These are phyloP conservation scores for Pseudogymnoascus sp. DNA, from an alignment of 2,329 filamentous ascomycete genomes.

Conservation along the genomic window DNA sequence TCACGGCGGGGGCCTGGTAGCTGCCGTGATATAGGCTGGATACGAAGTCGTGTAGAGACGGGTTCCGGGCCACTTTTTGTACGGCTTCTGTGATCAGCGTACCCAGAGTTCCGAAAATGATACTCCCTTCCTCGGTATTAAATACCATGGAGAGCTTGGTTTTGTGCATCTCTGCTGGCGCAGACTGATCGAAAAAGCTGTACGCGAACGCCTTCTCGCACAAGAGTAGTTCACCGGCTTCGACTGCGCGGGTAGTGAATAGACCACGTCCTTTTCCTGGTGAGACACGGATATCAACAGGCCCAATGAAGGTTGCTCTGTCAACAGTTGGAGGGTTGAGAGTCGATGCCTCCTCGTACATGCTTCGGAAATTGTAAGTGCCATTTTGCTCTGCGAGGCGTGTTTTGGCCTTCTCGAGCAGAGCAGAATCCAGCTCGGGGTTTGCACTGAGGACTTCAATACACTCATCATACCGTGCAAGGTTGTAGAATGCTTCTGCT, in stretches of 20 bases:
- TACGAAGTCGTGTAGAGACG: conserved; percentile 29
- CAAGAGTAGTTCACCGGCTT: conserved; percentile 44
- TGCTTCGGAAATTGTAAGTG: conserved; percentile 32
- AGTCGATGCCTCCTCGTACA: conserved; percentile 32
- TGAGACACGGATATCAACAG: conserved; percentile 36
- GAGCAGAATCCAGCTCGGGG: not conserved
- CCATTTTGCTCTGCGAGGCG: conserved; percentile 37
- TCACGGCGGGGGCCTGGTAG: conserved; percentile 29
- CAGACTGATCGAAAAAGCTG: conserved; percentile 12
- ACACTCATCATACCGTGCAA: conserved; percentile 19
- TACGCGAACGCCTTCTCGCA: conserved; percentile 51
- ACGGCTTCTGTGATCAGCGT: conserved; percentile 34
- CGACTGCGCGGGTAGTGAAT: conserved; percentile 42
- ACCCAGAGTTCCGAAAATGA: not conserved
- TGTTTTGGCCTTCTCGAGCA: conserved; percentile 15
- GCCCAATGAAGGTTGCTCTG: conserved; percentile 38
- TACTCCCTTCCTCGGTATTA: conserved; percentile 5
- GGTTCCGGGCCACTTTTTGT: conserved; percentile 41
- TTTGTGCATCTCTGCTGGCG: not conserved
- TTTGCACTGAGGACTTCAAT: not conserved
- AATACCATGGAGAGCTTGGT: not conserved
- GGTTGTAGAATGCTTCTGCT: not conserved
- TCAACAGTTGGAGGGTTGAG: conserved; percentile 38
- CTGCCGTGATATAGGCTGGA: conserved; percentile 34
- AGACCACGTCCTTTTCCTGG: conserved; percentile 40